Conservation (phyloP, 768 basidiomycete species). For the Sistotremastrum suecicum region DNA sequence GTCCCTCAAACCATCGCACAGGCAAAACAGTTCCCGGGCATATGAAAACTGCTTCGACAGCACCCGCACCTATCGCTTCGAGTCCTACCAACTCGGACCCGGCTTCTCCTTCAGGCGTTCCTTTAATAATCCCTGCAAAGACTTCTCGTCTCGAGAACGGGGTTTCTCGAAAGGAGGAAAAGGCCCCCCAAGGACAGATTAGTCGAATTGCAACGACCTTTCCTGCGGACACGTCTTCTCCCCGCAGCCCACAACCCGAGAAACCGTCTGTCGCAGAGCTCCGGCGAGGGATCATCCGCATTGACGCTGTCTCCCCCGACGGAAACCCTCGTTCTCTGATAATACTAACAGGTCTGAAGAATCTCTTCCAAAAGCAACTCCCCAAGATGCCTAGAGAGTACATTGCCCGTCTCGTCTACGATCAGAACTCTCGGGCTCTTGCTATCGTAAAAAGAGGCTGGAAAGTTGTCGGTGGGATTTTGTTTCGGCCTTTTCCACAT, state of each 20-base stretch:
- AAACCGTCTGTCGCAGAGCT: conserved; percentile 74
- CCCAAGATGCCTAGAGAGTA: conserved; percentile 99
- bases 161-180: conserved; percentile 36
- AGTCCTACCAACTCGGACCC: too few species aligned
- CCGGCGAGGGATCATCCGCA: conserved; percentile 67
- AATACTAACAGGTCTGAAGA: conserved; percentile 89
- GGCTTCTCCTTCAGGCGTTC: not conserved
- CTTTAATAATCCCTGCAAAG: not conserved
- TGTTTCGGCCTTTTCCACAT: conserved; percentile 90
- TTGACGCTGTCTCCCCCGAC: conserved; percentile 78
- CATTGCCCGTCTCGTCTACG: conserved; percentile 89
- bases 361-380: conserved; percentile 90
- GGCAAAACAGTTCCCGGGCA: conserved; percentile 7
- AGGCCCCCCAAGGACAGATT: conserved; percentile 65
- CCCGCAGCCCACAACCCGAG: conserved; percentile 32
- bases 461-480: conserved; percentile 96
- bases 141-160: too few species aligned
- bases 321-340: conserved; percentile 59
- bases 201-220: conserved; percentile 69
- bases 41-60: conserved; percentile 4
- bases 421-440: conserved; percentile 80
- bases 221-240: conserved; percentile 47
- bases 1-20: conserved; percentile 17
- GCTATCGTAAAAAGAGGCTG: conserved; percentile 92
- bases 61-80: conserved; percentile 1